Base-by-base conservation (phyloP, 768 basidiomycete genomes). In the Collybia sp. region DNA sequence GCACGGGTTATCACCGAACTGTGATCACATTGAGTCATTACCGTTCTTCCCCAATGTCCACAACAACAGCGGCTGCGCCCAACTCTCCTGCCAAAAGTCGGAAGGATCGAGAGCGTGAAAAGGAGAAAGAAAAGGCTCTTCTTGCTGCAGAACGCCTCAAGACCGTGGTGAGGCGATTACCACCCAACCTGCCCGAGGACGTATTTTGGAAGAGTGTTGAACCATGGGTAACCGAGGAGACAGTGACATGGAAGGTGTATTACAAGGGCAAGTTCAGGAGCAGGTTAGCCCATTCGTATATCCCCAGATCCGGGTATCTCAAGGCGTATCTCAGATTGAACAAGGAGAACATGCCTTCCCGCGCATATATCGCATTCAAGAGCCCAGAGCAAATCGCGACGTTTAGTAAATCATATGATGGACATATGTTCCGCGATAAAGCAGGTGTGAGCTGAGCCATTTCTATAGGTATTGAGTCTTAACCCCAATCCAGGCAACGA, bases 141-240 rank as follows among this genome's bases (percentile, higher is more conserved):
- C 66, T 64, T 12, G 63, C 66, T 15, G 64, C 65, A 4, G 85
- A 87, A 50, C 79, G 87, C 4, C 68, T 93, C 56, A 98, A 99
- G 74, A 83, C 83, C 25, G 77, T 96, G 53, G 84, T 97, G 13
- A 82, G 95, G 36, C 71, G 91, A 33, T 72, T 97, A 4, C 95
- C 95, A 0, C 88, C 94, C 11, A 92, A 93, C 56, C 72, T 99
- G 2, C 95, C 95, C 3, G 93, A 93, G 55, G 82, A 82, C 2
- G 67, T 96, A 44, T 98, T 99, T 67, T 99, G 95, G 95, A 81
- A 86, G 56, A 91, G 88, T 50, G 91, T 93, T 2, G 73, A 82
- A 43, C 60, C 72, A 1, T 98, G 94, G 93, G 85, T 93, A 12
- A 73, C 79, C 1, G 83, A 88, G 13, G 83, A 91, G 31, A 80